A percentile compares a stretch with the other conserved stretches of the same genome.
Evolutionary conservation across 148 eudicot genomes (phyloP).

Genomic region (Heliamphora exappendiculata): DNA sequence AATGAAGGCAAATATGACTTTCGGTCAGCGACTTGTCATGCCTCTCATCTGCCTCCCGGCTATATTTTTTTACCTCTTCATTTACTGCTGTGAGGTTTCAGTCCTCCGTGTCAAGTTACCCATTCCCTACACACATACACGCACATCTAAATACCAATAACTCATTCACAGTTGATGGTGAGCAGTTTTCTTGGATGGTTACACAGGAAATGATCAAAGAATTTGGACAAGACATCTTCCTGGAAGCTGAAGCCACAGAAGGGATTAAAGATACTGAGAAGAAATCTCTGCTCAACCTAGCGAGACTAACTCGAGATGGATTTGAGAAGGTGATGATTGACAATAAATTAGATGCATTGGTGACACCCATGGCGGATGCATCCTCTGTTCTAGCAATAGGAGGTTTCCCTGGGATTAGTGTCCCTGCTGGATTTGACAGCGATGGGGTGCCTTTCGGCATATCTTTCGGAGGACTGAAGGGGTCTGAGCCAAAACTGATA

Average conservation of each 20-base stretch:
- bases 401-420: slow-evolving; percentile 41
- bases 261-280: slow-evolving; percentile 30
- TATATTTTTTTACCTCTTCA: too few species aligned
- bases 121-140: too few species aligned
- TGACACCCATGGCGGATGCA: slow-evolving; percentile 30
- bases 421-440: slow-evolving; percentile 42
- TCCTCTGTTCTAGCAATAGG: slow-evolving; percentile 37
- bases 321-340: slow-evolving; percentile 36
- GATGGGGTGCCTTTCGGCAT: slow-evolving; percentile 43
- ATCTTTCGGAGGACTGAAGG: slow-evolving; percentile 35
- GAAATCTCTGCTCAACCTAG: slow-evolving; percentile 20
- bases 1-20: too few species aligned
- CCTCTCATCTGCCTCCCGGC: neutral
- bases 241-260: slow-evolving; percentile 30
- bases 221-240: slow-evolving; percentile 37
- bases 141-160: neutral
- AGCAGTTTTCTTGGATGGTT: neutral
- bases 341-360: slow-evolving; percentile 41
- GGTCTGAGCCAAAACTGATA: slow-evolving; percentile 41
- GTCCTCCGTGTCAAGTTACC: too few species aligned
- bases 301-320: slow-evolving; percentile 27
- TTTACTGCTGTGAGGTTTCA: too few species aligned
- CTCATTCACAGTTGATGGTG: neutral
- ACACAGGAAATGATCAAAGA: slow-evolving; percentile 32
- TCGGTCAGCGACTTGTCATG: too few species aligned